A percentile compares a stretch with the other conserved stretches of the same genome.
Conservation (phyloP, 2,329 filamentous ascomycete genomes). For the Aureobasidium sp. region DNA sequence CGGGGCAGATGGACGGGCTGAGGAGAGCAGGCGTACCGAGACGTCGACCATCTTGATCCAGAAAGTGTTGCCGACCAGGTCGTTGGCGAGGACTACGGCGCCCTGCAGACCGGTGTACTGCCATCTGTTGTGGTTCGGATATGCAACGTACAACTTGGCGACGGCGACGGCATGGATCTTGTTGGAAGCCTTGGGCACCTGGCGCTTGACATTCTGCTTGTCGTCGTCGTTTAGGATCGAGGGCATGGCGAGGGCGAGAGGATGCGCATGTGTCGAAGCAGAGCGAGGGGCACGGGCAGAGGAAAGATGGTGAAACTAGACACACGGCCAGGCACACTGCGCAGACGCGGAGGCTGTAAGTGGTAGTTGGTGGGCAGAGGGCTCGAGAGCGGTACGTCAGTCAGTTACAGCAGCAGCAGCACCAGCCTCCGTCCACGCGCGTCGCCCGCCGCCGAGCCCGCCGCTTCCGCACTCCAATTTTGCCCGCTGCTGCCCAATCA, state of each 20-base stretch:
- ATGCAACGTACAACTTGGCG: constrained; percentile 85
- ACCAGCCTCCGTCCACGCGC: background rate
- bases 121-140: constrained; percentile 82
- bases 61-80: constrained; percentile 89
- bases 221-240: constrained; percentile 82
- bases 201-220: constrained; percentile 92
- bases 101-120: constrained; percentile 90
- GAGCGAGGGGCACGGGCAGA: background rate
- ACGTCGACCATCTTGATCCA: constrained; percentile 98
- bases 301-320: background rate
- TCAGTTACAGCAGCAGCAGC: background rate
- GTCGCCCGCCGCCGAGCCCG: constrained; percentile 3
- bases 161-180: constrained; percentile 96
- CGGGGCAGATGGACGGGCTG: background rate
- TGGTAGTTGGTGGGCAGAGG: background rate
- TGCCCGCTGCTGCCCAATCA: constrained; percentile 6
- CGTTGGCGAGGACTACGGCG: constrained; percentile 83
- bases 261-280: background rate
- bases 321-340: background rate
- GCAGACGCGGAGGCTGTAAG: background rate
- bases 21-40: constrained; percentile 56
- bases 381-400: background rate
- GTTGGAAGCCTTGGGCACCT: constrained; percentile 87
- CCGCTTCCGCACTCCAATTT: constrained; percentile 14
- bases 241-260: constrained; percentile 36